Evolutionary conservation across 176 grass and related monocot species (phyloP), one percentile per base, ranked within the genome.

Genomic region (Oropetium thomaeum): DNA sequence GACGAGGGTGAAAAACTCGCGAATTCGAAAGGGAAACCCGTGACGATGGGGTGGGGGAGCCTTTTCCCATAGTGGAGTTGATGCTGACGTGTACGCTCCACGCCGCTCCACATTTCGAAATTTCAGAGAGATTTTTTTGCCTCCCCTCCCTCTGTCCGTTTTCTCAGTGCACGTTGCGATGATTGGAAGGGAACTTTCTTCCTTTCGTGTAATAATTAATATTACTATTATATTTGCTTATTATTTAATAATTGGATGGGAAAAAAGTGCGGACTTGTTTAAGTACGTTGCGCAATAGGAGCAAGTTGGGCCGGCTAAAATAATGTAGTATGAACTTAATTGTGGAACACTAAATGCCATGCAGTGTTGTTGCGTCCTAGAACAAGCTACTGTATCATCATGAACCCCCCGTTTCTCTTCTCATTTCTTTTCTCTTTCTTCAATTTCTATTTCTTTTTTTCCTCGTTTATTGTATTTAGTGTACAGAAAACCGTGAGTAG

Each of bases 81-180:
- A 84, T 65, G 86, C 70, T 63, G 86, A 80, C 86, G 62, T 40
- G 63, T 69, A 83, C 75, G 86, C 81, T 88, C 76, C 86, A 57
- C 69, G 26, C 83, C 80, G 74, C 80, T 29, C 72, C 65, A 7
- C 72, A 38, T 63, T 63, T 82, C 78, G 65, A 76, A 83, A 78
- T 68, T 71, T 72, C 74, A 28, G n/a, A 35, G 61, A 79, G 51
- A 87, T 83, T 43, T 87, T 73, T 40, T 60, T 29, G 2, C n/a
- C n/a, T n/a, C n/a, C n/a, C n/a, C n/a, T 3, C n/a, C 27, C 23
- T 40, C 16, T 26, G 14, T 15, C 44, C 29, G 29, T 27, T n/a
- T n/a, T 76, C 58, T 58, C 3, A 45, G 80, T 37, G 74, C 80
- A 79, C 80, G 38, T 38, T 83, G 49, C 35, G 47, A 87, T 79